Conservation (phyloP, 331 rosid species). For the Saraca asoca region DNA sequence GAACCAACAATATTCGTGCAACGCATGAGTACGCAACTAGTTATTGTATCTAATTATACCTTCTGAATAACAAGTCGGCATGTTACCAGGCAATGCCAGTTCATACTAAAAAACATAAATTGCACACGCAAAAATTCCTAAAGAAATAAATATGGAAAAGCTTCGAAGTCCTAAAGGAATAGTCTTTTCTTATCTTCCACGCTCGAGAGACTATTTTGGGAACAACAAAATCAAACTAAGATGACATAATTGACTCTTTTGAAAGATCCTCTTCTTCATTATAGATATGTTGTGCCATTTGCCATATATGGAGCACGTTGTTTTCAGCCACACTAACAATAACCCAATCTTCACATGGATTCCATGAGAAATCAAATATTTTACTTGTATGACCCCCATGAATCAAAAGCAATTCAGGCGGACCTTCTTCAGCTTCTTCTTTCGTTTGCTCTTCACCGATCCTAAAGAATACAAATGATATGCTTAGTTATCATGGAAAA, state of each 20-base stretch:
- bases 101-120: too few relatives aligned
- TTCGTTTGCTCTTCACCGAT: conserved; percentile 94
- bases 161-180: too few relatives aligned
- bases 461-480: conserved; percentile 41
- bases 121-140: too few relatives aligned
- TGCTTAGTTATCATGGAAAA: conserved; percentile 1
- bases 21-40: too few relatives aligned
- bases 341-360: conserved; percentile 98
- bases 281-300: conserved; percentile 98
- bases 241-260: conserved; percentile 68
- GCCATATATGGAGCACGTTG: conserved; percentile 98
- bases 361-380: conserved; percentile 98
- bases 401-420: conserved; percentile 93
- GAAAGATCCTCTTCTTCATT: conserved; percentile 96
- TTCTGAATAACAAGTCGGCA: too few relatives aligned
- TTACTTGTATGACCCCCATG: conserved; percentile 99
- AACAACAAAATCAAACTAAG: conserved; percentile 51
- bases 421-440: conserved; percentile 96
- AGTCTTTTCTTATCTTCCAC: too few relatives aligned
- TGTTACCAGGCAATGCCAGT: too few relatives aligned
- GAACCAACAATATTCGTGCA: too few relatives aligned
- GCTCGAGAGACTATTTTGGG: too few relatives aligned
- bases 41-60: too few relatives aligned
- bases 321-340: conserved; percentile 96
- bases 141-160: too few relatives aligned